Base-by-base conservation (phyloP, 257 asterid genomes). In the Scutellaria baicalensis region DNA sequence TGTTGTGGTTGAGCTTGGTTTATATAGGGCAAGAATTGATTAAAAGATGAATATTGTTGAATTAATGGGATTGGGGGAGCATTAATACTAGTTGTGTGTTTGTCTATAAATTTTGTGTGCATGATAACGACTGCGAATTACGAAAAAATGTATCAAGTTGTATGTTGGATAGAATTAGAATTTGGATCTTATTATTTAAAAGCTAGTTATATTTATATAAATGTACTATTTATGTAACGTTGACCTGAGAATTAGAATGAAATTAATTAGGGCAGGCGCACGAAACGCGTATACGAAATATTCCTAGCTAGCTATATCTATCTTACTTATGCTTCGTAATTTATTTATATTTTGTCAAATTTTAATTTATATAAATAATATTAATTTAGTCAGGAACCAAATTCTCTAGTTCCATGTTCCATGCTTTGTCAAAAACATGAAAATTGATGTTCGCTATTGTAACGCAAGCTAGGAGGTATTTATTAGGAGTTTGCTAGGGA, bases 11-110 rank as follows among this genome's bases (percentile, higher is more conserved):
- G 43, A 36, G 75, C 16, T 5, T 38, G 35, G 11, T 12, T 75
- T 83, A 77, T 75, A 80, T 83, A 80, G 83, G 65, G 70, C 1
- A 8, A 7, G 8, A 36, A 36, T 5, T 23, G 27, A 27, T 27
- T 27, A 27, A 27, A 27, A 1, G 64, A 17, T 13, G 9, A 59
- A 59, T 59, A 39, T 33, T 42, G 65, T 0, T 9, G 50, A 23
- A 8, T 20, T 33, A 4, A 2, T 51, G 5, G 36, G 40, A 17
- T 44, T 59, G 47, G 23, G 48, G 35, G 6, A 11, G 71, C 66
- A 67, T 42, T 59, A n/a, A n/a, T n/a, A 43, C 23, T 14, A 9
- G 17, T 8, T 38, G 17, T 50, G 33, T 27, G 17, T 54, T 45
- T 64, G 44, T 16, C 49, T 33, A 54, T 16, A 27, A 9, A 35